Evolutionary conservation across 2,329 filamentous ascomycete species (phyloP), one percentile per base, ranked within the genome.

Genomic region (Colletotrichum trifolii): DNA sequence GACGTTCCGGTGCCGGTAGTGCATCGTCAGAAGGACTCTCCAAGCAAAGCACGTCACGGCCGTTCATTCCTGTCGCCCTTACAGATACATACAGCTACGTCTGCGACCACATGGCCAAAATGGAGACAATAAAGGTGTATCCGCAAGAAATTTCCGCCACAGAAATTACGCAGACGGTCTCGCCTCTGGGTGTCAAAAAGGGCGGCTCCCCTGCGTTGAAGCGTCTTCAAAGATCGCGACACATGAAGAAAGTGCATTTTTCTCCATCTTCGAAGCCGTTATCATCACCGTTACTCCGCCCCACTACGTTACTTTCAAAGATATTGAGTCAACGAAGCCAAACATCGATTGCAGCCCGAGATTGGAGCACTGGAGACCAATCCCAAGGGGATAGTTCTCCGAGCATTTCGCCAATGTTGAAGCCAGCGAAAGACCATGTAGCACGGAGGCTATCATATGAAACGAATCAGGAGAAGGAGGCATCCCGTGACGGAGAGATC

Each of bases 231-330:
- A 66, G 46, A 34, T 47, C 64, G 9, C 48, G 64, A 13, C 43
- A 52, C 39, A 17, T 66, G 53, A 66, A 64, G 45, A 64, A n/a
- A 12, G 60, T 66, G 33, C 60, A 64, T 8, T 66, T 66, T 15
- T 64, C 49, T 12, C 36, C 59, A 35, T 54, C 60, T 6, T 10
- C 54, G 9, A 60, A 59, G 17, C 43, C 25, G 17, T 34, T 25
- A 10, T 54, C 39, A 12, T 49, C 42, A 10, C 42, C 48, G 17
- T 35, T 60, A 39, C 12, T n/a, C 10, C 52, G 53, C 46, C 25
- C 58, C 4, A 13, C 40, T 11, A 11, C 46, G 12, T 63, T 66
- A 35, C 17, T 66, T 8, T 53, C 17, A 8, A 62, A 40, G 52
- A 52, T 66, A 4, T 62, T 66, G 12, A n/a, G 52, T 45, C 45